phyloP scores from a whole-genome alignment of 2,329 filamentous ascomycete genomes.

The Zymoseptoria passerinii region DNA sequence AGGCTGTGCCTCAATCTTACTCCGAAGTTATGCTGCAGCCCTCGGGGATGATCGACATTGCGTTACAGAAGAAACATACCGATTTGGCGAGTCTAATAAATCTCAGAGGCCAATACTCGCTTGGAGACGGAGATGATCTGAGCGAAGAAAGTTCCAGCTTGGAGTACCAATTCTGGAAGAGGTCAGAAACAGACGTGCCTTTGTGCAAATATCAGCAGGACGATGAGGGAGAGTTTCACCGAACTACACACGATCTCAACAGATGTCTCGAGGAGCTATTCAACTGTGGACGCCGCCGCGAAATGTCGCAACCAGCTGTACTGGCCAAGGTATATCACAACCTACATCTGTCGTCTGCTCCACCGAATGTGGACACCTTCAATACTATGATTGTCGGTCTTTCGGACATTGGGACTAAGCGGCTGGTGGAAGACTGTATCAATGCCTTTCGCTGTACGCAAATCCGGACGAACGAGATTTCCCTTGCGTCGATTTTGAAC shows the following conservation, averaged over 20 bases:
- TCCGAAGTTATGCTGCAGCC: slow-evolving; percentile 8
- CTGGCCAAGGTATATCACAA: slow-evolving; percentile 50
- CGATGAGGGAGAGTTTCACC: slow-evolving; percentile 28
- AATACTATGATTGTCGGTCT: slow-evolving; percentile 65
- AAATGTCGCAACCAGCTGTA: slow-evolving; percentile 13
- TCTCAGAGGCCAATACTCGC: not conserved
- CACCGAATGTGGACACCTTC: slow-evolving; percentile 59
- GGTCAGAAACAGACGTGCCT: slow-evolving; percentile 8
- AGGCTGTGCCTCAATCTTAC: slow-evolving; percentile 20
- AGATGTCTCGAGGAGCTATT: slow-evolving; percentile 19
- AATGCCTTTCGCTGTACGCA: slow-evolving; percentile 26
- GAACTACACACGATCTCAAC: slow-evolving; percentile 20
- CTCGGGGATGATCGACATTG: not conserved
- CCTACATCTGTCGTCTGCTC: slow-evolving; percentile 52
- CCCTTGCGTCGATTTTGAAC: slow-evolving; percentile 34
- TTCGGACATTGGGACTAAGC: slow-evolving; percentile 23
- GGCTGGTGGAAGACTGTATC: slow-evolving; percentile 28
- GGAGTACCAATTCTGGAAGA: not conserved
- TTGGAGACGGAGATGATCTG: not conserved
- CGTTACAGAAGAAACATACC: slow-evolving; percentile 4
- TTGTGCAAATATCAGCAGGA: slow-evolving; percentile 33
- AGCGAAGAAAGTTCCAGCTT: not conserved
- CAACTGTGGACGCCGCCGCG: slow-evolving; percentile 12
- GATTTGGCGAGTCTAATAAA: not conserved
- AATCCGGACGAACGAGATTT: slow-evolving; percentile 40